Evolutionary conservation across 2,329 filamentous ascomycete species (phyloP), one percentile per base, ranked within the genome.

Genomic region (Apiospora sp.): DNA sequence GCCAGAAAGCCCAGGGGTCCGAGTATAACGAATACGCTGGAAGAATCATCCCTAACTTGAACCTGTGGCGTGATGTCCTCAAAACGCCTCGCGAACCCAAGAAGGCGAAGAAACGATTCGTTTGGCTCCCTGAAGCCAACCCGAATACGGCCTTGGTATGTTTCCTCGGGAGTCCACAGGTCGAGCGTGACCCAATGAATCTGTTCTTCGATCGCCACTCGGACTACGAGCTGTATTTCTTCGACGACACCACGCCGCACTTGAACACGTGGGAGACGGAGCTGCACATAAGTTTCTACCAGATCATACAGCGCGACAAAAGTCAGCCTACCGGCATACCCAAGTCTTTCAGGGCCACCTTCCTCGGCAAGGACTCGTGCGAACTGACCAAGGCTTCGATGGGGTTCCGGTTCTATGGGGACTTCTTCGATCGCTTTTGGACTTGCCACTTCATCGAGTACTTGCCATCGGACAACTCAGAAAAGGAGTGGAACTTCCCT

Each of bases 381-480:
- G 61, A 72, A 10, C 74, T 80, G 24, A 49, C 72, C 7, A 73
- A 74, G 58, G 75, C 74, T 0, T 73, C 76, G 0, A 75, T 76
- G 34, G 73, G 79, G 0, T 82, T 81, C 48, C 76, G 77, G 8
- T 79, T 82, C 44, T 51, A 72, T 10, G 80, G 80, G 4, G 79
- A 82, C 71, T 79, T 80, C 49, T 81, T 79, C 34, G 80, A 82
- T 58, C 76, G 80, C 0, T 81, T 78, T 48, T 81, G 80, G 80
- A 82, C 80, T 0, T 80, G 79, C 49, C 75, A 79, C 67, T 70
- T 78, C n/a, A 70, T 80, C 19, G 73, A 81, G 67, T 61, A 74
- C 46, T 24, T 71, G 8, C 71, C 10, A 0, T 49, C 48, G 3
- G 48, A 49, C 4, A 22, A 22, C 22, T 4, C n/a, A 0, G 48